A percentile compares a stretch with the other conserved stretches of the same genome.
Evolutionary conservation across 1,139 yeast genomes (phyloP).

Genomic region (Ogataea hybrid): DNA sequence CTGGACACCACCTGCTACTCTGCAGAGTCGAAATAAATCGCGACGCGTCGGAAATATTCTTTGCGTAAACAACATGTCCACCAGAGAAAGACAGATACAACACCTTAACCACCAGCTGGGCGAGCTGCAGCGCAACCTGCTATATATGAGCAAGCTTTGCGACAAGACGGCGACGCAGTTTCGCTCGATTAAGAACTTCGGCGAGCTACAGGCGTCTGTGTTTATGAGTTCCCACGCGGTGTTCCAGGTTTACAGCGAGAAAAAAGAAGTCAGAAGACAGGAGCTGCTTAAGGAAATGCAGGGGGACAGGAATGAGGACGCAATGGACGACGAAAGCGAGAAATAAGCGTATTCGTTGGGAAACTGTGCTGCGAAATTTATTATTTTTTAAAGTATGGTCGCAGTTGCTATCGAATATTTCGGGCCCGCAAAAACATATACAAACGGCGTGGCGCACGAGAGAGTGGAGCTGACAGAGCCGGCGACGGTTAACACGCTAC

Average conservation of each 20-base stretch:
- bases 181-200: slow-evolving; percentile 25
- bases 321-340: slow-evolving; percentile 4
- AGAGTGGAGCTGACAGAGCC: too few relatives aligned
- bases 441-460: too few relatives aligned
- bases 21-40: slow-evolving; percentile 1
- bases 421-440: too few relatives aligned
- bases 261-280: slow-evolving; percentile 21
- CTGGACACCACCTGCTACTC: slow-evolving; percentile 1
- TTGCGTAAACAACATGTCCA: slow-evolving; percentile 11
- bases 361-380: background rate
- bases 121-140: slow-evolving; percentile 23
- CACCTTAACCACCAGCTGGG: slow-evolving; percentile 24
- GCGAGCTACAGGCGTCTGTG: slow-evolving; percentile 27
- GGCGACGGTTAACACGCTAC: too few relatives aligned
- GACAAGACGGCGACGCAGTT: slow-evolving; percentile 26
- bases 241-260: slow-evolving; percentile 28
- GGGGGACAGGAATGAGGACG: slow-evolving; percentile 8
- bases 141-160: slow-evolving; percentile 18
- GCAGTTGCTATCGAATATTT: too few relatives aligned
- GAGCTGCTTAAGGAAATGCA: slow-evolving; percentile 13
- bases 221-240: slow-evolving; percentile 31
- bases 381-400: slow-evolving; percentile 1
- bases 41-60: slow-evolving; percentile 5
- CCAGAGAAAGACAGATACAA: slow-evolving; percentile 22
- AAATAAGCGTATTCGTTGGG: background rate